phyloP scores from a whole-genome alignment of 768 basidiomycete genomes.

The Lanmaoa rubissima region DNA sequence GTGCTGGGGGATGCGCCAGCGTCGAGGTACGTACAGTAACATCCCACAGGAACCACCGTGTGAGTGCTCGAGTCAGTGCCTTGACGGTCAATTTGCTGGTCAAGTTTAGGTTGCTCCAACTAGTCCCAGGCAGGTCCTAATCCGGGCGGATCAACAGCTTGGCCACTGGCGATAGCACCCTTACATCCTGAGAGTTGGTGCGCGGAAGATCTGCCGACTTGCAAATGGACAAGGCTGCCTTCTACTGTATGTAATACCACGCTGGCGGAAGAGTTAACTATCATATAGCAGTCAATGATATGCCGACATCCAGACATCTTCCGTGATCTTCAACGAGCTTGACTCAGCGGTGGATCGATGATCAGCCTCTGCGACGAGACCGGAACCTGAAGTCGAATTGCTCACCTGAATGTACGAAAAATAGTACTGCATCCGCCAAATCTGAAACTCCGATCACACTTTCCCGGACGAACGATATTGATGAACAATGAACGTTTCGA shows the following conservation, averaged over 20 bases:
- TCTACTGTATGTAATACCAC: too few relatives aligned
- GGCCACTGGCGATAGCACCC: background rate
- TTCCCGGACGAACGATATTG: too few relatives aligned
- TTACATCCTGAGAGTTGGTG: background rate
- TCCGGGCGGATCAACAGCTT: background rate
- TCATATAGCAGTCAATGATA: background rate
- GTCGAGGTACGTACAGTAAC: background rate
- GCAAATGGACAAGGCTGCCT: background rate
- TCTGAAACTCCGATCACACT: too few relatives aligned
- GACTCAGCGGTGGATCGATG: too few relatives aligned
- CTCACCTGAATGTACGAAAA: background rate
- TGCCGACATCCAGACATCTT: background rate
- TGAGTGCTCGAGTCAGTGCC: background rate
- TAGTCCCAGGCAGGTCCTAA: background rate
- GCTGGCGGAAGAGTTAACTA: too few relatives aligned
- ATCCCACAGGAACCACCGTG: slow-evolving; percentile 2
- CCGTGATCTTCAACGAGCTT: background rate
- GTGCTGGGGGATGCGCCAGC: background rate
- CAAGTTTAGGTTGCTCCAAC: background rate
- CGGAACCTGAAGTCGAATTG: background rate
- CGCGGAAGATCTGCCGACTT: background rate
- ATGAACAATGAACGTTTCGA: too few relatives aligned
- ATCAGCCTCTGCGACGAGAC: background rate
- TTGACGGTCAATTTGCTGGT: background rate
- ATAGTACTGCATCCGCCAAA: too few relatives aligned